These are phyloP conservation scores for Pseudonectria buxi DNA, from an alignment of 2,329 filamentous ascomycete genomes.

Conservation along the genomic window DNA sequence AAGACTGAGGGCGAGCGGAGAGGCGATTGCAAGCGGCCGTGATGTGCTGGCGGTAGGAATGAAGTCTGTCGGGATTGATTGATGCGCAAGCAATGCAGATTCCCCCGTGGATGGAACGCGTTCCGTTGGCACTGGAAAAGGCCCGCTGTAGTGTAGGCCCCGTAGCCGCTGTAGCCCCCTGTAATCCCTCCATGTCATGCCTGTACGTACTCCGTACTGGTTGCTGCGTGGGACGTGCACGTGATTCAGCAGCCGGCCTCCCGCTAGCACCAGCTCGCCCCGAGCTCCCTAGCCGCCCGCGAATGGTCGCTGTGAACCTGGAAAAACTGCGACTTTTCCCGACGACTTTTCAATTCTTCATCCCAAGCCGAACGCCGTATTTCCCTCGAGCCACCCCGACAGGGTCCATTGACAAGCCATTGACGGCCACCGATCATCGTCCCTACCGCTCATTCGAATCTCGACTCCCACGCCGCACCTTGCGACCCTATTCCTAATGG, in stretches of 20 bases:
- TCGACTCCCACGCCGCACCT: constrained; percentile 33
- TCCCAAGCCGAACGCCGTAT: constrained; percentile 30
- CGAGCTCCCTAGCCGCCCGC: constrained; percentile 27
- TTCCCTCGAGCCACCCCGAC: constrained; percentile 33
- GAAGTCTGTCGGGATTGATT: too few relatives aligned
- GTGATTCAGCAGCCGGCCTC: constrained; percentile 20
- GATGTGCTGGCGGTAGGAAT: too few relatives aligned
- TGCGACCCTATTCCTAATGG: constrained; percentile 47
- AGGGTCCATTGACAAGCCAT: constrained; percentile 40
- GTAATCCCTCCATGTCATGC: too few relatives aligned
- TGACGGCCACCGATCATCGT: constrained; percentile 30
- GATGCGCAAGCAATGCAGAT: too few relatives aligned
- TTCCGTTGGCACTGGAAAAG: too few relatives aligned
- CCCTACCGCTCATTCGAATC: constrained; percentile 29
- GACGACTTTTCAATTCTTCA: constrained; percentile 37
- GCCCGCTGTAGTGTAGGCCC: too few relatives aligned
- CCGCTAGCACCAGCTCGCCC: constrained; percentile 22
- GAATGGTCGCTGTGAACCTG: constrained; percentile 19
- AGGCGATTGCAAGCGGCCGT: too few relatives aligned
- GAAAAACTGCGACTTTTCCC: constrained; percentile 44
- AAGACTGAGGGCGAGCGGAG: too few relatives aligned
- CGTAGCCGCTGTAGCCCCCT: too few relatives aligned
- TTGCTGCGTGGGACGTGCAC: constrained; percentile 8
- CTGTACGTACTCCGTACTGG: too few relatives aligned
- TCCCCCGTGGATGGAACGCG: too few relatives aligned